Conservation (phyloP, 1,139 yeast genomes). For the Hemisphaericaspora subhashii region DNA sequence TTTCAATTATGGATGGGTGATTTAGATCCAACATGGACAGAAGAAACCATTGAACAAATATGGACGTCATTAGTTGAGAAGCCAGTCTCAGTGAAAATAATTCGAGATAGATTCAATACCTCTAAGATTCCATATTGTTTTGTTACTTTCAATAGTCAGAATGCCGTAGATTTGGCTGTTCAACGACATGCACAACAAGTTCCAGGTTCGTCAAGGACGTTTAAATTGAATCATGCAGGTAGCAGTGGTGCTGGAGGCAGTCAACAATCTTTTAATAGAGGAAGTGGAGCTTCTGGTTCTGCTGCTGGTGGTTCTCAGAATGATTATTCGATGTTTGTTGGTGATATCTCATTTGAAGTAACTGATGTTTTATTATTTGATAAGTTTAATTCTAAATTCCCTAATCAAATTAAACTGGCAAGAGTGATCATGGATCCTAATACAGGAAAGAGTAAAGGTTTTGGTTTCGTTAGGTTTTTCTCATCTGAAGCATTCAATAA, state of each 20-base stretch:
- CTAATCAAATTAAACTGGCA: slow-evolving; percentile 74
- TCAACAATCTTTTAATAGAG: neutral
- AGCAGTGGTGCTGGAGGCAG: slow-evolving; percentile 25
- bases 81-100: slow-evolving; percentile 38
- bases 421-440: slow-evolving; percentile 83
- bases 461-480: slow-evolving; percentile 86
- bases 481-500: slow-evolving; percentile 70
- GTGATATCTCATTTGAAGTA: slow-evolving; percentile 77
- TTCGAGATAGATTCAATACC: slow-evolving; percentile 33
- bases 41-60: slow-evolving; percentile 58
- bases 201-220: slow-evolving; percentile 55
- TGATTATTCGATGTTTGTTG: slow-evolving; percentile 54
- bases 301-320: slow-evolving; percentile 1
- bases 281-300: neutral
- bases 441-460: slow-evolving; percentile 78
- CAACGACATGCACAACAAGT: slow-evolving; percentile 67
- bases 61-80: slow-evolving; percentile 54
- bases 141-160: slow-evolving; percentile 70
- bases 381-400: slow-evolving; percentile 67
- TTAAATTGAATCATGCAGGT: slow-evolving; percentile 89
- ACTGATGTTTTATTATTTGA: slow-evolving; percentile 71
- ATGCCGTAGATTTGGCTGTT: slow-evolving; percentile 70
- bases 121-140: slow-evolving; percentile 61
- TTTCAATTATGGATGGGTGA: slow-evolving; percentile 90
- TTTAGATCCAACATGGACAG: slow-evolving; percentile 84